These are phyloP conservation scores for Vigna unguiculata DNA, from an alignment of 306 rosid genomes.

Conservation along the genomic window DNA sequence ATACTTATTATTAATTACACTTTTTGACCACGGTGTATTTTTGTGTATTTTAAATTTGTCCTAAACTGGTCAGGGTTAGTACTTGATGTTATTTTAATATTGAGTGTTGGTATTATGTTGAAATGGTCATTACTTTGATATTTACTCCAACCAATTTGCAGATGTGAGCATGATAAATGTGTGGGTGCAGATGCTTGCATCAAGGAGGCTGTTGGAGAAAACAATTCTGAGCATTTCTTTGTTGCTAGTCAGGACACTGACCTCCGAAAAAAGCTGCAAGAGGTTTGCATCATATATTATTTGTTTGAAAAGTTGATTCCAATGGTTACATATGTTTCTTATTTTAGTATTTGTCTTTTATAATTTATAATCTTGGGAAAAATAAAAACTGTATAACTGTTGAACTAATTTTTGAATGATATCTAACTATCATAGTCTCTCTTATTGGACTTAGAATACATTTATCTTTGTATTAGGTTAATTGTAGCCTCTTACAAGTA, in stretches of 20 bases:
- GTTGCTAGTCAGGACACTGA: constrained; percentile 78
- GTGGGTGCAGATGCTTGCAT: constrained; percentile 68
- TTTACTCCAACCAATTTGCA: constrained; percentile 41
- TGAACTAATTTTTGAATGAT: constrained; percentile 19
- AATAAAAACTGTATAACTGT: constrained; percentile 19
- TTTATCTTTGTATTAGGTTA: background rate
- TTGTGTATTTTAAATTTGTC: background rate
- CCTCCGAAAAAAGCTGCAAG: constrained; percentile 60
- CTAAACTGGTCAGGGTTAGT: background rate
- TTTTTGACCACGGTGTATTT: background rate
- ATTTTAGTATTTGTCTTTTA: background rate
- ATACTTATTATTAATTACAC: background rate
- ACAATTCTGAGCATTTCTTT: constrained; percentile 81
- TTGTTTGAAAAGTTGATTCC: background rate
- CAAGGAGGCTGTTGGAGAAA: constrained; percentile 70
- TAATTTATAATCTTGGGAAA: constrained; percentile 13
- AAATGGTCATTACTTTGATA: constrained; percentile 25
- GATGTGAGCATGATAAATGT: constrained; percentile 73
- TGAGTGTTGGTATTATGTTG: background rate
- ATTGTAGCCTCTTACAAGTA: background rate
- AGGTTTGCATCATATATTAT: constrained; percentile 51
- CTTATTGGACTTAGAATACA: constrained; percentile 1
- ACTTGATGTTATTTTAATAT: background rate
- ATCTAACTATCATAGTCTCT: background rate
- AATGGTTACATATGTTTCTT: background rate